phyloP scores from a whole-genome alignment of 129 eudicot species.

The Solidago caesia region DNA sequence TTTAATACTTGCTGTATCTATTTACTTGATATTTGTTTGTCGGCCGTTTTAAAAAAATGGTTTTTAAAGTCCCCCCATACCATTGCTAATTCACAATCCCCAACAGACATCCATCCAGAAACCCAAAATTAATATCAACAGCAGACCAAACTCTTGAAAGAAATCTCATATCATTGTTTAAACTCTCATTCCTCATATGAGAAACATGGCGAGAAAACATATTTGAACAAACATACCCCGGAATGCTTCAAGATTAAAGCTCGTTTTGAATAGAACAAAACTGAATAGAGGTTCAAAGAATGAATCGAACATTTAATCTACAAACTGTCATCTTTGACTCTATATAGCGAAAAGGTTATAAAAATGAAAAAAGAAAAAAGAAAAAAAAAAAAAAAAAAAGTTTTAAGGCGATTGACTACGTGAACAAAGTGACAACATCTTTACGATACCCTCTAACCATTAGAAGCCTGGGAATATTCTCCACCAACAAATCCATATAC shows the following conservation, averaged over 20 bases:
- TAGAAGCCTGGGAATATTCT: conserved; percentile 91
- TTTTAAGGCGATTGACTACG: conserved; percentile 40
- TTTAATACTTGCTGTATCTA: too few species aligned
- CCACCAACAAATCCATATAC: conserved; percentile 93
- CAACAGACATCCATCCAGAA: too few species aligned
- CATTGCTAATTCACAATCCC: too few species aligned
- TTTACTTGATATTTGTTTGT: too few species aligned
- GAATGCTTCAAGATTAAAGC: conserved; percentile 22
- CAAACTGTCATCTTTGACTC: conserved; percentile 20
- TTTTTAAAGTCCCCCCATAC: too few species aligned
- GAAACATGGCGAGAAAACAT: too few species aligned
- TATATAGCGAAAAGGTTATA: conserved; percentile 12
- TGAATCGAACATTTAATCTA: conserved; percentile 44
- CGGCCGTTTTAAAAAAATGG: too few species aligned
- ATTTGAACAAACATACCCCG: background rate
- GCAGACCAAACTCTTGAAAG: background rate
- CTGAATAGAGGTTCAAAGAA: conserved; percentile 43
- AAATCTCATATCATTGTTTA: too few species aligned
- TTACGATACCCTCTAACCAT: conserved; percentile 91
- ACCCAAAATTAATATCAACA: too few species aligned
- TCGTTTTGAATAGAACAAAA: conserved; percentile 23
- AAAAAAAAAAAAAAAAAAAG: background rate
- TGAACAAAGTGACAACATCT: conserved; percentile 94
- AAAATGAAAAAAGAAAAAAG: background rate
- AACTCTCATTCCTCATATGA: too few species aligned